Conservation (phyloP, 2,329 filamentous ascomycete genomes). For the Colletotrichum navitas region DNA sequence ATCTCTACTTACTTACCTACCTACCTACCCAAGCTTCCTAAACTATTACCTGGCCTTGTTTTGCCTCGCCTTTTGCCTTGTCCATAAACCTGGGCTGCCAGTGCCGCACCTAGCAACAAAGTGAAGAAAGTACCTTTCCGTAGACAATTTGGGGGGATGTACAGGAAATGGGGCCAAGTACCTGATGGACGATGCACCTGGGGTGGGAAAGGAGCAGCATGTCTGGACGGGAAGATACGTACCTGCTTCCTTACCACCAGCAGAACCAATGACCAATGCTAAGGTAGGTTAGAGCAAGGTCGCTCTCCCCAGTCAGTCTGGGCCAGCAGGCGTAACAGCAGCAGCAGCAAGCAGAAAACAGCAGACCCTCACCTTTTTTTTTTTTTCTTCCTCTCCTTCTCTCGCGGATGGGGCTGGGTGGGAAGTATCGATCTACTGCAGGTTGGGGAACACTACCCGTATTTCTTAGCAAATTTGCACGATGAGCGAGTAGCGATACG, state of each 20-base stretch:
- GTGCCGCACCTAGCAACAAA: conserved; percentile 17
- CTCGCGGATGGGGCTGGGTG: conserved; percentile 31
- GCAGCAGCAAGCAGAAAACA: conserved; percentile 10
- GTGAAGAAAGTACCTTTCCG: conserved; percentile 12
- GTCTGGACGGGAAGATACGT: conserved; percentile 21
- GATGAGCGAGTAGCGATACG: conserved; percentile 18
- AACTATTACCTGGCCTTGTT: conserved; percentile 7
- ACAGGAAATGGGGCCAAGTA: conserved; percentile 19
- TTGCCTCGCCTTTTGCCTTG: conserved; percentile 17
- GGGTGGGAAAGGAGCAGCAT: neutral
- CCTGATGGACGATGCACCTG: conserved; percentile 6
- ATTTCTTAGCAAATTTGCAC: neutral
- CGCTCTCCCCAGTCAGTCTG: conserved; percentile 19
- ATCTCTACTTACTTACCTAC: conserved; percentile 3
- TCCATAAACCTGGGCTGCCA: conserved; percentile 18
- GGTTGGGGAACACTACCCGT: conserved; percentile 27
- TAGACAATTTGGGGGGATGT: neutral
- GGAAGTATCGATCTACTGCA: conserved; percentile 36
- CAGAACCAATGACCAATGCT: conserved; percentile 21
- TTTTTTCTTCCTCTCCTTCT: conserved; percentile 17
- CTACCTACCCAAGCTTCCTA: neutral
- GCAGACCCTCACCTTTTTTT: conserved; percentile 27
- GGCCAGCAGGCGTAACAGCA: conserved; percentile 23
- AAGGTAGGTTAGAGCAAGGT: conserved; percentile 11
- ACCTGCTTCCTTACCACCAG: conserved; percentile 14